phyloP scores from a whole-genome alignment of 495 filamentous ascomycete genomes.

The Tuber indicum region DNA sequence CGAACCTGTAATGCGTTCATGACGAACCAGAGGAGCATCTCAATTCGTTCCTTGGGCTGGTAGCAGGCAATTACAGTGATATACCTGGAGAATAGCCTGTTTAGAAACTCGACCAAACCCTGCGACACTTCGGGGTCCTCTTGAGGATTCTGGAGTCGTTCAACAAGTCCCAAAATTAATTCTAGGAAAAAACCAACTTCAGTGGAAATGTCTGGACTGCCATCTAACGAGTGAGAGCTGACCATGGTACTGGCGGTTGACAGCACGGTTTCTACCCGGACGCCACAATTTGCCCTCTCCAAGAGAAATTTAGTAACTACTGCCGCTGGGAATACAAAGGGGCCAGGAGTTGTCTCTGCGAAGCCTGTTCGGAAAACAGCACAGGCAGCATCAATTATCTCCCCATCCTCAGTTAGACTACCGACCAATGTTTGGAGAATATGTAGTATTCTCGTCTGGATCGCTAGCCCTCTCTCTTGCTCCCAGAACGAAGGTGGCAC shows the following conservation, averaged over 20 bases:
- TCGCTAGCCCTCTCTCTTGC: slow-evolving; percentile 48
- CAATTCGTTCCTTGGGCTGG: slow-evolving; percentile 50
- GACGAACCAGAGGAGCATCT: slow-evolving; percentile 69
- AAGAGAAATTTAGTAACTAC: slow-evolving; percentile 66
- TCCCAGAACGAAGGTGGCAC: slow-evolving; percentile 56
- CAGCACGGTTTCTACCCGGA: slow-evolving; percentile 67
- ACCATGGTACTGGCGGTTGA: slow-evolving; percentile 72
- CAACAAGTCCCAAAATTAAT: slow-evolving; percentile 61
- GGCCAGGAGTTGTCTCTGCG: slow-evolving; percentile 65
- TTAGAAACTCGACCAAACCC: slow-evolving; percentile 65
- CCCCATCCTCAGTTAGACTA: slow-evolving; percentile 56
- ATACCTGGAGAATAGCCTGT: slow-evolving; percentile 61
- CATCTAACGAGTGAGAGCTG: slow-evolving; percentile 54
- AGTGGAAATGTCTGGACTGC: slow-evolving; percentile 44
- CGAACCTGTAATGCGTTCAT: slow-evolving; percentile 63
- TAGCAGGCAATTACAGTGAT: slow-evolving; percentile 52
- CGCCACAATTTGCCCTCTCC: slow-evolving; percentile 55
- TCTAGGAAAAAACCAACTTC: slow-evolving; percentile 54
- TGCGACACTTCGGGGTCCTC: slow-evolving; percentile 75
- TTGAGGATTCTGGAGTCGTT: slow-evolving; percentile 57
- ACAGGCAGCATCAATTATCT: slow-evolving; percentile 70
- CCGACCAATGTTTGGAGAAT: slow-evolving; percentile 47
- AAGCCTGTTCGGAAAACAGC: slow-evolving; percentile 70
- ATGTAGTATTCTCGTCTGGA: slow-evolving; percentile 57
- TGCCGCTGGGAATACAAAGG: slow-evolving; percentile 68